Conservation (phyloP, 23 red algal species). For the Gracilaria gracilis region DNA sequence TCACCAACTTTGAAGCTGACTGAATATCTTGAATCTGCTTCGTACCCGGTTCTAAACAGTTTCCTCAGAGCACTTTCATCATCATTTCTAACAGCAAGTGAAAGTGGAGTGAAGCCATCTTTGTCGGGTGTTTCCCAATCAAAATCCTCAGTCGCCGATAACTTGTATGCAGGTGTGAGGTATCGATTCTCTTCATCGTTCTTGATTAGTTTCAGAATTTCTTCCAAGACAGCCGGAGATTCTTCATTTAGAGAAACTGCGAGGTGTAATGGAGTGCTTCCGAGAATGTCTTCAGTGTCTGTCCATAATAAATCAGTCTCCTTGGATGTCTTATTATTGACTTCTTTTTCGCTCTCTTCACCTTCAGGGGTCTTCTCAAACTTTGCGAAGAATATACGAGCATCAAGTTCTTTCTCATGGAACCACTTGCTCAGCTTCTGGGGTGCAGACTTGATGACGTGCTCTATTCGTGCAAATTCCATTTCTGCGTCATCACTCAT, state of each 20-base stretch:
- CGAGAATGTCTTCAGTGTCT: constrained; percentile 21
- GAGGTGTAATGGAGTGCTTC: constrained; percentile 35
- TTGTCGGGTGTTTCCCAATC: constrained; percentile 25
- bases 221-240: background rate
- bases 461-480: constrained; percentile 22
- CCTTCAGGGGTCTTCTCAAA: background rate
- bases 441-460: background rate
- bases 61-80: background rate
- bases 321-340: background rate
- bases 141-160: background rate
- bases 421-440: background rate
- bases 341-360: constrained; percentile 5
- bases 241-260: background rate
- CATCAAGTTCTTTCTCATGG: background rate
- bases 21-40: background rate
- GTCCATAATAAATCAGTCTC: background rate
- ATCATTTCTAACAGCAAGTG: constrained; percentile 24
- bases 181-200: constrained; percentile 20
- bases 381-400: background rate
- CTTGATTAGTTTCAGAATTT: constrained; percentile 34
- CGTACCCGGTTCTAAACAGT: background rate
- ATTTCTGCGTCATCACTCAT: constrained; percentile 16
- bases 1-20: background rate
- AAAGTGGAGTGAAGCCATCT: constrained; percentile 13
- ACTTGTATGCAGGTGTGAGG: background rate